These are phyloP conservation scores for Phytophthora aleatoria DNA, from an alignment of 352 stramenopile species.

Conservation along the genomic window DNA sequence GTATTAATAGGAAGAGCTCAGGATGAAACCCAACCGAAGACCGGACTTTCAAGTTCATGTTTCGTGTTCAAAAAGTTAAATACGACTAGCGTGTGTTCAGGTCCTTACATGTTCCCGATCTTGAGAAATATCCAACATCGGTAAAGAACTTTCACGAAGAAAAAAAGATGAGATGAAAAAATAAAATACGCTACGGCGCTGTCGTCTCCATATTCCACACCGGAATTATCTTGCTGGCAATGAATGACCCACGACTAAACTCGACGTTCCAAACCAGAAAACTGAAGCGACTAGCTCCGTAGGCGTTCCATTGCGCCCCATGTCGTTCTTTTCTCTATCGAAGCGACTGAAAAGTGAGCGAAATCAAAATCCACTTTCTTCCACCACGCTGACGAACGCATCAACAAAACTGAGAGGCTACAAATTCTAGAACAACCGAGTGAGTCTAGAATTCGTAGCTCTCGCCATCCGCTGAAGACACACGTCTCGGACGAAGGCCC, in stretches of 20 bases:
- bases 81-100: slow-evolving; percentile 33
- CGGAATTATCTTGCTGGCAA: slow-evolving; percentile 21
- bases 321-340: slow-evolving; percentile 21
- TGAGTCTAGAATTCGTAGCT: slow-evolving; percentile 75
- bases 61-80: slow-evolving; percentile 41
- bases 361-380: slow-evolving; percentile 17
- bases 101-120: slow-evolving; percentile 7
- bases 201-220: slow-evolving; percentile 31
- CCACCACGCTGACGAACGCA: slow-evolving; percentile 19
- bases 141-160: slow-evolving; percentile 13
- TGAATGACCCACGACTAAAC: slow-evolving; percentile 9
- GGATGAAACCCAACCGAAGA: too few relatives aligned
- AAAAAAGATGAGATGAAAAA: slow-evolving; percentile 32
- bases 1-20: slow-evolving; percentile 27
- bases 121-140: slow-evolving; percentile 7
- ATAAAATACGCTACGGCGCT: slow-evolving; percentile 32
- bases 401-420: slow-evolving; percentile 13
- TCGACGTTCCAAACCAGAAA: slow-evolving; percentile 13
- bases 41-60: slow-evolving; percentile 14
- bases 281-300: slow-evolving; percentile 17
- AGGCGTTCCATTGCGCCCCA: slow-evolving; percentile 32
- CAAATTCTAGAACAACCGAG: slow-evolving; percentile 19
- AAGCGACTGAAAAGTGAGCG: slow-evolving; percentile 15
- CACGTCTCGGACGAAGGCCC: slow-evolving; percentile 38
- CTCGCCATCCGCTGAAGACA: slow-evolving; percentile 59